phyloP scores from a whole-genome alignment of 2,329 filamentous ascomycete species.

The Trichoderma citrinoviride region DNA sequence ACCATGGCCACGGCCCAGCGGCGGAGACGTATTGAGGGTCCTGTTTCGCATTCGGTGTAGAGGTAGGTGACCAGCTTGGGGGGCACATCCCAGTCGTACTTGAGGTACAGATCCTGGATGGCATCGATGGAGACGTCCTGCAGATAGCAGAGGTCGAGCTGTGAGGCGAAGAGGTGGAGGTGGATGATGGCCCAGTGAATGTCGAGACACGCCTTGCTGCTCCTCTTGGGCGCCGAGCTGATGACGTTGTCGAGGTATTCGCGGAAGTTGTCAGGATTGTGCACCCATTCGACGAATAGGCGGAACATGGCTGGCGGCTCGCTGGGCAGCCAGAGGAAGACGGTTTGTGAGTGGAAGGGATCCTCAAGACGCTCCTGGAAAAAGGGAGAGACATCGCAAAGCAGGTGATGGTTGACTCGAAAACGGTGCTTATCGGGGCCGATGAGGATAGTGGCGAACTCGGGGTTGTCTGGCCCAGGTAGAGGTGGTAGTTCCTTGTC shows the following conservation, averaged over 20 bases:
- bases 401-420: conserved; percentile 43
- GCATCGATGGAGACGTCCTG: conserved; percentile 59
- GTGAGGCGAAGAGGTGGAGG: conserved; percentile 56
- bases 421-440: conserved; percentile 44
- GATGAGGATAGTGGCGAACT: conserved; percentile 41
- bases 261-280: conserved; percentile 44
- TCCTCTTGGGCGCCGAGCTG: conserved; percentile 31
- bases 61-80: conserved; percentile 51
- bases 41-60: conserved; percentile 52
- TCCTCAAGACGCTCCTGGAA: conserved; percentile 48
- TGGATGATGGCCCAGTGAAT: conserved; percentile 57
- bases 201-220: conserved; percentile 34
- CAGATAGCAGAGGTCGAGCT: conserved; percentile 47
- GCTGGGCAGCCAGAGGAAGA: conserved; percentile 43
- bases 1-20: conserved; percentile 61
- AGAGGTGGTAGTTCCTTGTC: conserved; percentile 29
- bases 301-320: conserved; percentile 53
- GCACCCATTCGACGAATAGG: conserved; percentile 53
- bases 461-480: conserved; percentile 21
- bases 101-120: conserved; percentile 58
- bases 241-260: conserved; percentile 44
- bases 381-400: conserved; percentile 48
- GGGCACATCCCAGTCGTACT: conserved; percentile 57
- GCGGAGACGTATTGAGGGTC: conserved; percentile 51
- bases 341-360: conserved; percentile 29